Evolutionary conservation across 2,329 filamentous ascomycete species (phyloP).

Genomic region (Xylariaceae sp.): DNA sequence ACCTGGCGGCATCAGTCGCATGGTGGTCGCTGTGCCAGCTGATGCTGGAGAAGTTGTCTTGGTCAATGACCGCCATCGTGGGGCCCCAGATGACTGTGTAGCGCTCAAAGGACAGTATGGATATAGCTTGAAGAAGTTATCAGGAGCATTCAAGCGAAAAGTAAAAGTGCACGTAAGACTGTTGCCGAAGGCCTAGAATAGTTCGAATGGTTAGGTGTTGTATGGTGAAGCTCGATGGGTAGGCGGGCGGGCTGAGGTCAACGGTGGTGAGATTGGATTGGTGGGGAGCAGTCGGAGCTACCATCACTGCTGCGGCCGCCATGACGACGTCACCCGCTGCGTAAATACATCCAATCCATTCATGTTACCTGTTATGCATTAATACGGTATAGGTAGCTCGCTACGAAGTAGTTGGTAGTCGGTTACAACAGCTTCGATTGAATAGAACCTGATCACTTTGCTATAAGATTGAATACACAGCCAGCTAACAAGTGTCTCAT

Average conservation of each 20-base stretch:
- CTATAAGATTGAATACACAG: no score
- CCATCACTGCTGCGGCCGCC: not conserved
- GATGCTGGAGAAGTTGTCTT: constrained; percentile 75
- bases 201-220: not conserved
- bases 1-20: constrained; percentile 28
- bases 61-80: constrained; percentile 46
- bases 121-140: no score
- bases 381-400: not conserved
- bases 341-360: not conserved
- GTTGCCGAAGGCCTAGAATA: no score
- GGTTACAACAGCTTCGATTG: no score
- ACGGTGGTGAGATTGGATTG: constrained; percentile 1
- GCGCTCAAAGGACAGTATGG: no score
- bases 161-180: no score
- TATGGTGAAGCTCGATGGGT: not conserved
- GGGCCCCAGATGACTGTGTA: not conserved
- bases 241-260: not conserved
- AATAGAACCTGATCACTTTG: no score
- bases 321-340: constrained; percentile 7
- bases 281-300: not conserved
- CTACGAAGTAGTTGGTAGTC: no score
- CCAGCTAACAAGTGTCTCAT: no score
- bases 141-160: no score
- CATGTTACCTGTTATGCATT: not conserved
- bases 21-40: constrained; percentile 68